Base-by-base conservation (phyloP, 1,284 basidiomycete genomes). In the Boletus albobrunnescens region DNA sequence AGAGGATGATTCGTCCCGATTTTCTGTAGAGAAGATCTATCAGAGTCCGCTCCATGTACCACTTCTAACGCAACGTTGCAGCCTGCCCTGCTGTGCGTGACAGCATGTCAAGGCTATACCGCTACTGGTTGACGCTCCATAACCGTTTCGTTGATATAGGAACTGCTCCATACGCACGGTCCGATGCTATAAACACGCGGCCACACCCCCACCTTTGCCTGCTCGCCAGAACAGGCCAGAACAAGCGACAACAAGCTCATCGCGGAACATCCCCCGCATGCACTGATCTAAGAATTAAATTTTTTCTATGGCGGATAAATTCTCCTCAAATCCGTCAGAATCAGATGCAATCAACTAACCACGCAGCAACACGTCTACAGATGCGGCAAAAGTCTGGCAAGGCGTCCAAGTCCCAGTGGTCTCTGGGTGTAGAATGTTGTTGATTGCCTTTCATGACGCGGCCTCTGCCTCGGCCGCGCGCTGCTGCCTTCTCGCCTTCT, bases 401-500 rank as follows among this genome's bases (percentile, higher is more conserved):
- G 30, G 5, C n/a, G 4, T 31, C 28, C 32, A 26, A 10, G 24
- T 27, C 20, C 45, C 19, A 38, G 23, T 13, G 7, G 32, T 36
- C 35, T 44, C 31, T 26, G 13, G 13, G 13, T 39, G 40, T 23
- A 22, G 24, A 19, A 14, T 35, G 28, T 40, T 30, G 33, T 52
- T 20, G 28, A 36, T 49, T 19, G 30, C 12, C 32, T 40, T 26
- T 44, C 30, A 65, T n/a, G 46, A 47, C 13, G 24, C 35, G 1
- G 1, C 43, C 9, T 50, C 63, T 42, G 1, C 49, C n/a, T 65
- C 67, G 16, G 48, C 47, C 19, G 64, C 61, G 13, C 64, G 64
- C 46, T 67, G 65, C 8, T 67, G 64, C 41, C 64, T 58, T 40
- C 64, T 48, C 35, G 91, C 91, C 77, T 98, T 98, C 77, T 99